Base-by-base conservation (phyloP, 129 eudicot species). In the Rutidosis leptorrhynchoides region DNA sequence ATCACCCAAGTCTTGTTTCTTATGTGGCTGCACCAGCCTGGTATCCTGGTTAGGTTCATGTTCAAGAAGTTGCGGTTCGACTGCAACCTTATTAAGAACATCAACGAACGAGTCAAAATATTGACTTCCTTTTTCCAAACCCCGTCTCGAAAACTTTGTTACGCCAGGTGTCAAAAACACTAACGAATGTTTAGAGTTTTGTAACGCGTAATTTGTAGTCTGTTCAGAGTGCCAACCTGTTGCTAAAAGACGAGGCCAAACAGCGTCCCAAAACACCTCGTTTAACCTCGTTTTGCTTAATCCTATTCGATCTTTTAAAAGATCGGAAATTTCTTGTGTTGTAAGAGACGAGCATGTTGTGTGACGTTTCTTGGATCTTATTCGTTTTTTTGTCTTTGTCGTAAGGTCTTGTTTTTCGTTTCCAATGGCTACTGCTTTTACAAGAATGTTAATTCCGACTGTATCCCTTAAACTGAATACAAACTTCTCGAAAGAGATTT, bases 171-270 rank as follows among this genome's bases (percentile, higher is more conserved):
- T 56, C 49, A 83, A 81, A 70, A 80, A 83, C 74, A 83, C 85
- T 74, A 77, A 69, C 25, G 79, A 62, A 1, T 56, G 56, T 24
- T 69, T 57, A 14, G 55, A n/a, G 24, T 49, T 49, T 17, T 49
- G 55, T 20, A 55, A 64, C 16, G 46, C 35, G 21, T 73, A 74
- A 62, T 64, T 78, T 62, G 62, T 74, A 4, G 81, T 85, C 64
- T 77, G 79, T 70, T 83, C 89, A 19, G 83, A 77, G 35, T 80
- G 85, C 89, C 89, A 83, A 10, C 85, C 89, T 49, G 54, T 83
- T 40, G 83, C 89, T 54, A 80, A 73, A 16, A 83, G 75, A 25
- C 89, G 89, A 25, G 89, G 89, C 89, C 89, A 83, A 19, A 83
- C 83, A 5, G 85, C 89, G 51, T 80, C 89, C 89, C 89, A 83